Percentiles rank a stretch among this genome's conserved stretches.
These are phyloP conservation scores for Cercophora sp. DNA, from an alignment of 495 filamentous ascomycete species.

Conservation along the genomic window DNA sequence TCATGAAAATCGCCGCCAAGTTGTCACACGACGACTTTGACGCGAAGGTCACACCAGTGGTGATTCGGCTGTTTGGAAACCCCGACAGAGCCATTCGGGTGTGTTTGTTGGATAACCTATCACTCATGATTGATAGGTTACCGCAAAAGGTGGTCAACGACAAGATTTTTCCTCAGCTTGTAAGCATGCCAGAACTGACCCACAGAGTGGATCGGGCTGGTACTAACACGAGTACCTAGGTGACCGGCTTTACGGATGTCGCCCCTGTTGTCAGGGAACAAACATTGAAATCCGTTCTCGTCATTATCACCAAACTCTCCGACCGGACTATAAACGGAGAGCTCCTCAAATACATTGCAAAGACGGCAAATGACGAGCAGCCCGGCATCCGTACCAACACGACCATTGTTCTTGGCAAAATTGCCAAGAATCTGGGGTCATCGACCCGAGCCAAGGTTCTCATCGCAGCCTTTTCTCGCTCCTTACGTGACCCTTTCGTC, in stretches of 20 bases:
- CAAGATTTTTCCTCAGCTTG: conserved; percentile 94
- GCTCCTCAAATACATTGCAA: conserved; percentile 82
- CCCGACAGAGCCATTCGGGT: conserved; percentile 91
- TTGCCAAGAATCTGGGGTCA: conserved; percentile 79
- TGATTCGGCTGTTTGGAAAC: conserved; percentile 83
- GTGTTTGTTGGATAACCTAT: conserved; percentile 83
- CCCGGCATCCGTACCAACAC: conserved; percentile 97
- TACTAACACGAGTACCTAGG: conserved; percentile 29
- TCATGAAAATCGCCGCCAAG: conserved; percentile 86
- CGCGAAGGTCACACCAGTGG: conserved; percentile 72
- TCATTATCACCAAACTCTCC: conserved; percentile 79
- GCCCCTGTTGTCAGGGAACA: conserved; percentile 91
- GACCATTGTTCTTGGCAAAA: conserved; percentile 93
- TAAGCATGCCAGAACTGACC: conserved; percentile 27
- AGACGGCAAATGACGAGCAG: conserved; percentile 96
- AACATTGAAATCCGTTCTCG: conserved; percentile 87
- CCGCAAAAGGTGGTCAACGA: conserved; percentile 89
- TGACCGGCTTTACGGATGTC: conserved; percentile 87
- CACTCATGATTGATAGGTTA: conserved; percentile 85
- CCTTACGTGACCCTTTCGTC: conserved; percentile 87
- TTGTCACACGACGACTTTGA: conserved; percentile 88
- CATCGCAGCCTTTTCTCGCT: conserved; percentile 82
- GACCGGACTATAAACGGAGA: conserved; percentile 94
- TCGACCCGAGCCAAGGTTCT: conserved; percentile 84
- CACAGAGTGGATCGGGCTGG: neutral